A percentile compares a stretch with the other conserved stretches of the same genome.
Evolutionary conservation across 169 alveolate genomes (phyloP).

Genomic region (Plasmodium cynomolgi): DNA sequence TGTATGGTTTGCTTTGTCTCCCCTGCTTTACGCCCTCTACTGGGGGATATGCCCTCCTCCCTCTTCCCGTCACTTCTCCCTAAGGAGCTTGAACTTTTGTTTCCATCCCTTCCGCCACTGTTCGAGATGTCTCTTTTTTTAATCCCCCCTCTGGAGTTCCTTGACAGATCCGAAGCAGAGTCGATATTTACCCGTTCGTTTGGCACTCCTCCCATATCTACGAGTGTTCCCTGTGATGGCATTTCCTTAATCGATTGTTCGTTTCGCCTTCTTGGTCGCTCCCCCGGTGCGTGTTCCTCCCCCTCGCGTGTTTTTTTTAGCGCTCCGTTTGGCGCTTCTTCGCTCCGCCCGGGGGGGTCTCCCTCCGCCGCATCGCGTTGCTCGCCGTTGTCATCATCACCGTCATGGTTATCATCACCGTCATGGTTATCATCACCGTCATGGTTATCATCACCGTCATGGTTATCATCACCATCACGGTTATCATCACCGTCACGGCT

Average conservation of each 20-base stretch:
- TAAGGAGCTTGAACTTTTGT: background rate
- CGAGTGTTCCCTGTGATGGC: background rate
- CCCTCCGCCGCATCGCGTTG: background rate
- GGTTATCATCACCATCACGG: slow-evolving; percentile 15
- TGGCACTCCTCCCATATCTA: background rate
- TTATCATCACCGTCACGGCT: background rate
- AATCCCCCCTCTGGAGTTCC: background rate
- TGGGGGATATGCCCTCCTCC: background rate
- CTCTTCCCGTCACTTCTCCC: background rate
- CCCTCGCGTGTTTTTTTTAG: background rate
- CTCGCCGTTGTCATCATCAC: background rate
- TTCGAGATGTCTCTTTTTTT: background rate
- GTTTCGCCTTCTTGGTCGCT: background rate
- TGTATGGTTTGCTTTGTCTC: background rate
- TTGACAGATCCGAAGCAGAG: background rate
- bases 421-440: background rate
- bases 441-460: background rate
- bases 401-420: background rate
- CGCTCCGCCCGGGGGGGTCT: background rate
- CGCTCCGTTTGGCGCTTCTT: background rate
- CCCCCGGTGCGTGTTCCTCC: background rate
- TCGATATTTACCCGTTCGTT: background rate
- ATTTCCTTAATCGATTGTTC: background rate
- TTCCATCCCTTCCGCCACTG: background rate
- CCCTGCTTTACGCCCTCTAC: background rate